Evolutionary conservation across 2,329 filamentous ascomycete genomes (phyloP).

Genomic region (Teratosphaeria zuluensis): DNA sequence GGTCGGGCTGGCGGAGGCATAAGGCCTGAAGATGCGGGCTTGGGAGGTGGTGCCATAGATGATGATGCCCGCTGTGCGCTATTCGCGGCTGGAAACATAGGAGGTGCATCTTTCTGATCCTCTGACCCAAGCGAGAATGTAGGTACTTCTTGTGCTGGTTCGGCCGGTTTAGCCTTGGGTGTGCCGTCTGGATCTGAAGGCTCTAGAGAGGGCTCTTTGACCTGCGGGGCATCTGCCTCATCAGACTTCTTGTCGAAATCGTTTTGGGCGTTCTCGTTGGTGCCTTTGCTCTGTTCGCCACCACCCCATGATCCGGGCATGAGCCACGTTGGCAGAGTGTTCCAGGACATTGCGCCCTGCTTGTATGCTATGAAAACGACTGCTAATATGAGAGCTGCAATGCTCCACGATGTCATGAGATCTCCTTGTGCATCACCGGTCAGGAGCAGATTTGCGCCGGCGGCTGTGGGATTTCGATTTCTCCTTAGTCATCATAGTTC

Average conservation of each 20-base stretch:
- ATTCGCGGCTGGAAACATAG: constrained; percentile 37
- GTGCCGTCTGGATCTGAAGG: constrained; percentile 16
- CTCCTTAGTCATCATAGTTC: not conserved
- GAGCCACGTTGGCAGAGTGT: constrained; percentile 20
- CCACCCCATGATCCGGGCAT: constrained; percentile 3
- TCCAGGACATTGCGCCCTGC: constrained; percentile 29
- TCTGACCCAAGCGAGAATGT: constrained; percentile 20
- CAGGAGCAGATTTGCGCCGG: not conserved
- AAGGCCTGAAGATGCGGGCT: constrained; percentile 12
- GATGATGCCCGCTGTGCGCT: constrained; percentile 35
- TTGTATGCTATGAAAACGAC: constrained; percentile 32
- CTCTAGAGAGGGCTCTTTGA: not conserved
- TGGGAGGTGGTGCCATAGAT: constrained; percentile 29
- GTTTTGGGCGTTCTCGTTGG: not conserved
- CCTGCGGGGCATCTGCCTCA: not conserved
- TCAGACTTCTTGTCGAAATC: too few species aligned
- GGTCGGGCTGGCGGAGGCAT: constrained; percentile 22
- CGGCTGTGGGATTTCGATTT: not conserved
- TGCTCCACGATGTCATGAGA: constrained; percentile 34
- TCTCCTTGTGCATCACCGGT: not conserved
- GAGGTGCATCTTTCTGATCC: constrained; percentile 22
- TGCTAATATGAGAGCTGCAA: constrained; percentile 30
- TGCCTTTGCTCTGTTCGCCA: not conserved
- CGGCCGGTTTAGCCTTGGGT: constrained; percentile 19
- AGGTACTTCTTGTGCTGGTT: constrained; percentile 12